Conservation (phyloP, 2,329 filamentous ascomycete genomes). For the Pyrenophora seminiperda region DNA sequence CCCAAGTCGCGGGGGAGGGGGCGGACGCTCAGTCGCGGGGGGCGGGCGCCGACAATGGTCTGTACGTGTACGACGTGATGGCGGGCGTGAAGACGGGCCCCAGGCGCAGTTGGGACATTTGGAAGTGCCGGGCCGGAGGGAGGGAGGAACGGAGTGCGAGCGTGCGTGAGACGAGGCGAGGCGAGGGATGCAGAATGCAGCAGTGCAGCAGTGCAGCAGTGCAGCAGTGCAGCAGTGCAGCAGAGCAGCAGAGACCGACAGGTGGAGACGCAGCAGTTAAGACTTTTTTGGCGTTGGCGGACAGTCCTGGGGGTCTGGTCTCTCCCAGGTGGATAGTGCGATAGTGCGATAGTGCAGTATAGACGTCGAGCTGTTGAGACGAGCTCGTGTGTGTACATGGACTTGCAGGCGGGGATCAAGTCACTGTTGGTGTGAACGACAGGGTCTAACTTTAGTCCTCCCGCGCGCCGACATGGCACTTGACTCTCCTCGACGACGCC, state of each 20-base stretch:
- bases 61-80: conserved; percentile 26
- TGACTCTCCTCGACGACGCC: conserved; percentile 1
- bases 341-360: neutral
- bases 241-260: neutral
- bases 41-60: conserved; percentile 13
- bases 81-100: conserved; percentile 28
- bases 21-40: conserved; percentile 9
- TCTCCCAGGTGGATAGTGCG: no score
- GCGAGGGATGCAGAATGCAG: neutral
- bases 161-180: neutral
- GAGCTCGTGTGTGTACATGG: neutral
- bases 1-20: conserved; percentile 12
- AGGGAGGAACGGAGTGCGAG: neutral
- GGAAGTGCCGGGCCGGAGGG: conserved; percentile 4
- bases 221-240: neutral
- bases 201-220: neutral
- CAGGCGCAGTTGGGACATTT: conserved; percentile 28
- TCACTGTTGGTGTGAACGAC: neutral
- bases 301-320: no score
- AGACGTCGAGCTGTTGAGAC: neutral
- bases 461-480: neutral
- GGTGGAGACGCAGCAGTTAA: no score
- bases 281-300: no score
- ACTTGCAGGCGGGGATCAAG: conserved; percentile 5
- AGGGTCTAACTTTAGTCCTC: conserved; percentile 4